These are phyloP conservation scores for Tylopilus sp. DNA, from an alignment of 768 basidiomycete genomes.

Conservation along the genomic window DNA sequence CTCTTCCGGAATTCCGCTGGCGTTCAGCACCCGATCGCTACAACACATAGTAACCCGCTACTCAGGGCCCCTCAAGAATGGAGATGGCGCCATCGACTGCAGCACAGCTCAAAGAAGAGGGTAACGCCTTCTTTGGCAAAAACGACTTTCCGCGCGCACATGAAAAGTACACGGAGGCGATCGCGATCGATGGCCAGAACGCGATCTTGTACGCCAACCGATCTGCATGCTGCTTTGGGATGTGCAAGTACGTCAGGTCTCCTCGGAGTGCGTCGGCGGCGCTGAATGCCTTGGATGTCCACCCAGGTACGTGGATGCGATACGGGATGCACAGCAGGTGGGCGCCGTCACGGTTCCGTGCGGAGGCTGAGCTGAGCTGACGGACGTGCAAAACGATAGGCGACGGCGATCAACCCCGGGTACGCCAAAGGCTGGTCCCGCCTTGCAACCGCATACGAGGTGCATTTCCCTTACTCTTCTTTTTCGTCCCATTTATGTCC, in stretches of 20 bases:
- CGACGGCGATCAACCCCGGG: neutral
- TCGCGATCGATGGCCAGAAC: neutral
- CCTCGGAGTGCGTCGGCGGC: too few species aligned
- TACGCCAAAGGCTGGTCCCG: slow-evolving; percentile 5
- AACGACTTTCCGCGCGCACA: neutral
- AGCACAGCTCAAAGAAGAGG: slow-evolving; percentile 1
- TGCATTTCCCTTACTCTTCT: neutral
- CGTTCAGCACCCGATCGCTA: neutral
- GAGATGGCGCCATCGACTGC: neutral
- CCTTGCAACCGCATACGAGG: neutral
- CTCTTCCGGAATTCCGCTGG: too few species aligned
- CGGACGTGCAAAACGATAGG: neutral
- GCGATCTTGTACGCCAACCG: neutral
- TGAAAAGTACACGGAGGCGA: slow-evolving; percentile 5
- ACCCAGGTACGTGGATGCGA: neutral
- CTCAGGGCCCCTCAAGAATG: neutral
- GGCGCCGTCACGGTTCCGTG: too few species aligned
- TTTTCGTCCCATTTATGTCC: neutral
- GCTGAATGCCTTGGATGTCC: neutral
- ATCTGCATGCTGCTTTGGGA: neutral
- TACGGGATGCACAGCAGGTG: neutral
- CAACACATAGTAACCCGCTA: neutral
- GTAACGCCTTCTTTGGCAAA: neutral
- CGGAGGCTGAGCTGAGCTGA: neutral
- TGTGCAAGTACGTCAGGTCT: neutral